Percentiles rank a stretch among this genome's conserved stretches.
phyloP scores from a whole-genome alignment of 2,329 filamentous ascomycete species.

The Arthrobotrys iridis region DNA sequence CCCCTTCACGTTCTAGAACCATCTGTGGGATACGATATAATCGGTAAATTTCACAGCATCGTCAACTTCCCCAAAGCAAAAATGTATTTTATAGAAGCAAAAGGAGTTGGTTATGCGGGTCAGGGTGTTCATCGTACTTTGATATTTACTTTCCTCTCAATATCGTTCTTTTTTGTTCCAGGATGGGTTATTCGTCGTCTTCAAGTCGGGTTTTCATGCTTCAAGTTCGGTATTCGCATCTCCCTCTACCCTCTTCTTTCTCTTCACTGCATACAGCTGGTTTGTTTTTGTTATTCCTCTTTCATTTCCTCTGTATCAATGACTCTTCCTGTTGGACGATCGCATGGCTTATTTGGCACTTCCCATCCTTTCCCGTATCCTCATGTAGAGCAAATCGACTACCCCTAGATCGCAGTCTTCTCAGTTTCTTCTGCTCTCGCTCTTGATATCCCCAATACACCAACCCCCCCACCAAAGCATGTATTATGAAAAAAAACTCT shows the following conservation, averaged over 20 bases:
- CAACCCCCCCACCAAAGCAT: conserved; percentile 19
- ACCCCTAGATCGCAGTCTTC: conserved; percentile 53
- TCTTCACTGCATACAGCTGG: conserved; percentile 17
- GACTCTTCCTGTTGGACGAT: neutral
- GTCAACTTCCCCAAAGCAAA: conserved; percentile 40
- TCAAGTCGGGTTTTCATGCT: conserved; percentile 1
- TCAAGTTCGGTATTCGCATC: conserved; percentile 6
- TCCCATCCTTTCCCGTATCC: conserved; percentile 4
- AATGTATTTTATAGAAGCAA: conserved; percentile 55
- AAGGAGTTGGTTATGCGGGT: conserved; percentile 53
- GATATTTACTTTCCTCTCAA: neutral
- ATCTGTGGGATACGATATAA: conserved; percentile 34
- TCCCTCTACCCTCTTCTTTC: neutral
- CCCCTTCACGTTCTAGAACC: conserved; percentile 16
- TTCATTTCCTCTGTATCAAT: conserved; percentile 6
- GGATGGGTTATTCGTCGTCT: conserved; percentile 15
- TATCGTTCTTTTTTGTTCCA: neutral
- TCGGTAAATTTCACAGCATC: conserved; percentile 37
- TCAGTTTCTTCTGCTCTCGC: neutral
- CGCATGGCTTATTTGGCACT: conserved; percentile 18
- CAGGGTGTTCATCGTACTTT: conserved; percentile 44
- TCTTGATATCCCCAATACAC: conserved; percentile 42
- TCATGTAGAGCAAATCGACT: conserved; percentile 50
- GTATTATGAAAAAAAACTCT: conserved; percentile 6
- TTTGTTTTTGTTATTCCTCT: neutral